A percentile compares a stretch with the other conserved stretches of the same genome.
Evolutionary conservation across 176 grass and related monocot genomes (phyloP).

Genomic region (Phoenix roebelenii): DNA sequence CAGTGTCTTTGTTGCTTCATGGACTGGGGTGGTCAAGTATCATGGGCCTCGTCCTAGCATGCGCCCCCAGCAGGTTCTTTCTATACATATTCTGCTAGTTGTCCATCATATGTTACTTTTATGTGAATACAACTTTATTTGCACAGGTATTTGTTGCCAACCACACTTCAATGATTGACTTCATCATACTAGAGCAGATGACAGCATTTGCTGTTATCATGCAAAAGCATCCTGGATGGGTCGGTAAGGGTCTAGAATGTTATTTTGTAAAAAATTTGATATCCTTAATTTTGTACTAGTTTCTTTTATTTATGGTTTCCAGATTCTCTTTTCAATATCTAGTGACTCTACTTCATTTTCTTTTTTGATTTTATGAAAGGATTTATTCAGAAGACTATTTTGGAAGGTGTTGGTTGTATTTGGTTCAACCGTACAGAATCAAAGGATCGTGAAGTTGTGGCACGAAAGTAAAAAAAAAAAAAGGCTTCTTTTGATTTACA

Average conservation of each 20-base stretch:
- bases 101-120: background rate
- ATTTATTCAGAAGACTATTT: conserved; percentile 90
- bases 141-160: conserved; percentile 93
- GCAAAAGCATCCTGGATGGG: conserved; percentile 99
- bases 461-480: conserved; percentile 48
- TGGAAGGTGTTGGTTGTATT: conserved; percentile 94
- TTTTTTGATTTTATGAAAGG: conserved; percentile 33
- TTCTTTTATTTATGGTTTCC: conserved; percentile 2
- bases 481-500: background rate
- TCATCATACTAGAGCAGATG: conserved; percentile 99
- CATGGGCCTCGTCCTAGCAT: conserved; percentile 94
- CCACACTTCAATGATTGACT: conserved; percentile 99
- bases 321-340: background rate
- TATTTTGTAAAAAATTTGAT: background rate
- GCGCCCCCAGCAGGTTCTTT: conserved; percentile 68
- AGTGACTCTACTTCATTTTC: conserved; percentile 7
- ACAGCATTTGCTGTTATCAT: conserved; percentile 99
- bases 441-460: conserved; percentile 84
- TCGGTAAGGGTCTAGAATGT: conserved; percentile 44
- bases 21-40: conserved; percentile 94
- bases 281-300: conserved; percentile 1
- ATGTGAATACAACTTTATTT: no score
- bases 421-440: conserved; percentile 96
- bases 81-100: background rate
- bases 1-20: conserved; percentile 90